Evolutionary conservation across 257 asterid genomes (phyloP), one percentile per base, ranked within the genome.

Genomic region (Solanum infundibuliforme): DNA sequence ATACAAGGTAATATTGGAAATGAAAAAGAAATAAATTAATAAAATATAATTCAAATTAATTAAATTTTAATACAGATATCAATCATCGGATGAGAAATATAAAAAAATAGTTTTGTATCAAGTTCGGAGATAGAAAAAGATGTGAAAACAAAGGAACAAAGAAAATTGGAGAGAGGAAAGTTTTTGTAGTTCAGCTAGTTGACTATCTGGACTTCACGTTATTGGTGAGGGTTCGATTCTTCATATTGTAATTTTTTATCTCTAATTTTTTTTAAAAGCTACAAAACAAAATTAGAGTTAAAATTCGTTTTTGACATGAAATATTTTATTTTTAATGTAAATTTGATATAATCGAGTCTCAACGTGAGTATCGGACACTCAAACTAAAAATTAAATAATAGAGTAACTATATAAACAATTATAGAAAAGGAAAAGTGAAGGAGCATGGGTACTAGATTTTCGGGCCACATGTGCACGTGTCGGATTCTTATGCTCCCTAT

Each of bases 381-480:
- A 73, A 34, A 20, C 20, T 5, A 38, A 38, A n/a, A 76, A 8
- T 23, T 14, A 27, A 13, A 39, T 23, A n/a, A 12, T 6, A 6
- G 12, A 60, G n/a, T n/a, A n/a, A n/a, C n/a, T 60, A 8, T 8
- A 62, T 23, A 23, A 62, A 4, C 5, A n/a, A 23, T 9, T 4
- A 23, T 35, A 14, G 65, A 41, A 41, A 36, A 77, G 12, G 12
- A 27, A 43, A 79, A 25, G 27, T 77, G 25, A 43, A 25, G 91
- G 81, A 87, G 89, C 89, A 88, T 87, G 90, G 85, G 85, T 39
- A 48, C 62, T 90, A 62, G 89, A 87, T 71, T 55, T 38, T 48
- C 89, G 90, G 58, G 89, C 92, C 90, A 74, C 90, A 81, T 66
- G 89, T 87, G 88, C 88, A 89, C 88, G 91, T 85, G 79, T n/a